Percentiles rank a stretch among this genome's conserved stretches.
Conservation (phyloP, 2,329 filamentous ascomycete species). For the Colletotrichum theobromicola region DNA sequence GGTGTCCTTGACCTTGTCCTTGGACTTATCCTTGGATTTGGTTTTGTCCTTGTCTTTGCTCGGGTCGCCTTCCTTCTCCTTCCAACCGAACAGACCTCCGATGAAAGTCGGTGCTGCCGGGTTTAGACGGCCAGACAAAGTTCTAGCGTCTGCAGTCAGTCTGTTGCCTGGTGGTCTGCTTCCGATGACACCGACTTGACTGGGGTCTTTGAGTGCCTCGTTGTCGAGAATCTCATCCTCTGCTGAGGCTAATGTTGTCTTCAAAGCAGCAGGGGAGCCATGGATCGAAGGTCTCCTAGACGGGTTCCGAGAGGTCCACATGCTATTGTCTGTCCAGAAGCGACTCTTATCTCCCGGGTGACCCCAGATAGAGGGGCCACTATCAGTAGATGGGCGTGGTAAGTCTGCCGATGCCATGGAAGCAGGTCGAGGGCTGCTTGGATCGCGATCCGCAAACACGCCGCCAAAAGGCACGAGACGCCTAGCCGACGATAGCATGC, state of each 20-base stretch:
- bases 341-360: slow-evolving; percentile 61
- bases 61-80: slow-evolving; percentile 38
- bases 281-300: slow-evolving; percentile 84
- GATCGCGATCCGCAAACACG: slow-evolving; percentile 57
- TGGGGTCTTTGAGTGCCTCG: slow-evolving; percentile 58
- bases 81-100: slow-evolving; percentile 65
- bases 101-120: slow-evolving; percentile 90
- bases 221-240: slow-evolving; percentile 69
- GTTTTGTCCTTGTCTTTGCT: slow-evolving; percentile 37
- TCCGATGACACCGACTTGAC: slow-evolving; percentile 76
- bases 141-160: slow-evolving; percentile 31
- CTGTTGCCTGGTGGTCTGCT: slow-evolving; percentile 65
- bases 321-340: slow-evolving; percentile 69
- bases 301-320: slow-evolving; percentile 67
- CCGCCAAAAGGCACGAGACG: slow-evolving; percentile 56
- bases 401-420: slow-evolving; percentile 74
- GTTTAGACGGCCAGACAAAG: slow-evolving; percentile 71
- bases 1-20: slow-evolving; percentile 37
- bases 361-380: slow-evolving; percentile 72
- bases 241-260: slow-evolving; percentile 66
- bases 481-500: slow-evolving; percentile 36
- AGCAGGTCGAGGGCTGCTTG: slow-evolving; percentile 67
- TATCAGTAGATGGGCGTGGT: slow-evolving; percentile 80
- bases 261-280: slow-evolving; percentile 69
- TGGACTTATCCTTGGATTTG: slow-evolving; percentile 37